Evolutionary conservation across 805 yeast genomes (phyloP).

Genomic region (Suhomyces sp.): DNA sequence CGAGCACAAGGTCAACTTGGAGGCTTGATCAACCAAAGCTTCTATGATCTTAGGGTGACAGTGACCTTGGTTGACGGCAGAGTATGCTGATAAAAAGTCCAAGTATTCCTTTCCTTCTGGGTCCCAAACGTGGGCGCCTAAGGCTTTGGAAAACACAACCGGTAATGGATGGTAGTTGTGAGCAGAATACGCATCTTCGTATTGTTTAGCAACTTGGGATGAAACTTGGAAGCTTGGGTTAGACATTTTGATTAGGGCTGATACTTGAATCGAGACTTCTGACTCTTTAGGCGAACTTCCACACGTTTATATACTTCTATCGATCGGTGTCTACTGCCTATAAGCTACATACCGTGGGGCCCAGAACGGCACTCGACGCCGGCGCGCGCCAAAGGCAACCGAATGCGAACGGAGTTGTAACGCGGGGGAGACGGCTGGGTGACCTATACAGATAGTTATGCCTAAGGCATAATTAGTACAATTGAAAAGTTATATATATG

Average conservation of each 20-base stretch:
- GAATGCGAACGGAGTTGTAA: slow-evolving; percentile 4
- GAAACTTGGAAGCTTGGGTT: slow-evolving; percentile 48
- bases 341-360: slow-evolving; percentile 7
- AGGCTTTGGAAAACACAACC: slow-evolving; percentile 82
- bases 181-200: slow-evolving; percentile 82
- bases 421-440: slow-evolving; percentile 1
- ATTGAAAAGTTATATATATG: not conserved
- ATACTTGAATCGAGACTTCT: not conserved
- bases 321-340: slow-evolving; percentile 18
- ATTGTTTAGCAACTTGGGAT: slow-evolving; percentile 60
- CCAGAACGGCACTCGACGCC: slow-evolving; percentile 3
- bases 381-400: slow-evolving; percentile 6
- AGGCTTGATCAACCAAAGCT: slow-evolving; percentile 87
- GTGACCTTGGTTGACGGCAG: slow-evolving; percentile 98
- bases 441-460: not conserved
- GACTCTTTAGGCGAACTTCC: not conserved
- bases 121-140: slow-evolving; percentile 96
- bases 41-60: slow-evolving; percentile 90
- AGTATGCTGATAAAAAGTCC: slow-evolving; percentile 91
- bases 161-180: slow-evolving; percentile 97
- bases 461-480: not conserved
- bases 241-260: slow-evolving; percentile 13
- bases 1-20: slow-evolving; percentile 77
- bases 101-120: slow-evolving; percentile 94
- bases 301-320: not conserved